Conservation (phyloP, 257 asterid genomes). For the Solanum clarkiae region DNA sequence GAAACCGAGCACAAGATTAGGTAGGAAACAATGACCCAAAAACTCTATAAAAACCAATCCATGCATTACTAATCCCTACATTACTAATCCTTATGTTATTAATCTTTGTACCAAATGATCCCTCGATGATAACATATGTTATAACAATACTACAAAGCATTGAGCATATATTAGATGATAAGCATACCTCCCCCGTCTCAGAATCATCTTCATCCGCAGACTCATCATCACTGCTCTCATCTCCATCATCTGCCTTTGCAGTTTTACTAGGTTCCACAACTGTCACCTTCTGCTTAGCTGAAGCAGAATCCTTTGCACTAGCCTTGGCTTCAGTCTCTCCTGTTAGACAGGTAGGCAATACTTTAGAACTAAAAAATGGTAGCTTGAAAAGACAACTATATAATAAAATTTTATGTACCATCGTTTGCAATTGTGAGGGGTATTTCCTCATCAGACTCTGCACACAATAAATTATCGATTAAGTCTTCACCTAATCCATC, state of each 20-base stretch:
- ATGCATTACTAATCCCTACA: too few relatives aligned
- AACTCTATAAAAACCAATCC: too few relatives aligned
- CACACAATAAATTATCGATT: not conserved
- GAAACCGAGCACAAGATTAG: too few relatives aligned
- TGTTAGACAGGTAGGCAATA: not conserved
- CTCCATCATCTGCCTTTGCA: not conserved
- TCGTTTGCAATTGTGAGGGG: not conserved
- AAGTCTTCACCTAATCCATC: not conserved
- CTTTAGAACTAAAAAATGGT: not conserved
- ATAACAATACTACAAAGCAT: not conserved
- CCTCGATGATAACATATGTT: not conserved
- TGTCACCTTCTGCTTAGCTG: not conserved
- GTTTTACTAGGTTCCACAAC: not conserved
- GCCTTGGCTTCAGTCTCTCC: not conserved
- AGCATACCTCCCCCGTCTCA: not conserved
- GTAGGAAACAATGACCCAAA: too few relatives aligned
- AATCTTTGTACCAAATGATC: not conserved
- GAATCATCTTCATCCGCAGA: constrained; percentile 2
- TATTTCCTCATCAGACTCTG: not conserved
- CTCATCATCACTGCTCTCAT: constrained; percentile 1
- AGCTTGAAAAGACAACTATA: not conserved
- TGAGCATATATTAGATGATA: not conserved
- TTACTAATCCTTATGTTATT: too few relatives aligned
- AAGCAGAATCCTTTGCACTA: not conserved
- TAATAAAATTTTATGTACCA: not conserved